These are phyloP conservation scores for Trichoderma guizhouense DNA, from an alignment of 2,329 filamentous ascomycete genomes.

Conservation along the genomic window DNA sequence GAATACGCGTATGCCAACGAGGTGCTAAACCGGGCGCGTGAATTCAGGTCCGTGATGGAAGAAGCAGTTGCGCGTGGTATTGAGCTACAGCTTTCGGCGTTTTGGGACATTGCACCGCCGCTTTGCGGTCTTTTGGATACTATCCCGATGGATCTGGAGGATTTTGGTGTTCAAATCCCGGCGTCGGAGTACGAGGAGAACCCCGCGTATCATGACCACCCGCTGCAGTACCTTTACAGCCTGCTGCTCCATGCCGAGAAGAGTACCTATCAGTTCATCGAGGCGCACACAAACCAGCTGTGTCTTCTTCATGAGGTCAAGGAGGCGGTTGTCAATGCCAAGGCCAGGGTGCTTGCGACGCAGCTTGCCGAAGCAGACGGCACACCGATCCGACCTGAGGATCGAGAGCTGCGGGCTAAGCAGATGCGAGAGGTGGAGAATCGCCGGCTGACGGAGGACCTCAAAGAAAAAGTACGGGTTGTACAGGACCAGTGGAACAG, in stretches of 20 bases:
- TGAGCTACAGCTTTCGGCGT: constrained; percentile 86
- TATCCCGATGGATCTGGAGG: constrained; percentile 59
- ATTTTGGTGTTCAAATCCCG: constrained; percentile 75
- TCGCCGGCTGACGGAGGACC: constrained; percentile 69
- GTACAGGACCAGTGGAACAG: constrained; percentile 90
- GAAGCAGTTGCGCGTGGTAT: constrained; percentile 83
- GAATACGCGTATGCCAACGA: constrained; percentile 68
- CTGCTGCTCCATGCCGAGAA: constrained; percentile 85
- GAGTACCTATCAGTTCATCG: constrained; percentile 94
- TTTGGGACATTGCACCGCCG: constrained; percentile 95
- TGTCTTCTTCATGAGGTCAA: constrained; percentile 90
- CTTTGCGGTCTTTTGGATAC: constrained; percentile 75
- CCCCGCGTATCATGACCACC: constrained; percentile 73
- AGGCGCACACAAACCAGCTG: constrained; percentile 85
- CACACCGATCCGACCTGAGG: constrained; percentile 30
- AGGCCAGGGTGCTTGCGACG: constrained; percentile 63
- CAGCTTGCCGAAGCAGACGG: constrained; percentile 49
- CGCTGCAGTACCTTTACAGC: constrained; percentile 85
- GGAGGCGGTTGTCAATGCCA: constrained; percentile 69
- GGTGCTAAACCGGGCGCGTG: constrained; percentile 67
- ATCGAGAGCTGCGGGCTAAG: constrained; percentile 43
- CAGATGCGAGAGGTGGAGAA: constrained; percentile 66
- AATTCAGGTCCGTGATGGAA: constrained; percentile 76
- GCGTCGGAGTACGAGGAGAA: constrained; percentile 79
- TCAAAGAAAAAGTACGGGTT: constrained; percentile 89